Evolutionary conservation across 2,329 filamentous ascomycete species (phyloP), one percentile per base, ranked within the genome.

Genomic region (Penicillium digitatum): DNA sequence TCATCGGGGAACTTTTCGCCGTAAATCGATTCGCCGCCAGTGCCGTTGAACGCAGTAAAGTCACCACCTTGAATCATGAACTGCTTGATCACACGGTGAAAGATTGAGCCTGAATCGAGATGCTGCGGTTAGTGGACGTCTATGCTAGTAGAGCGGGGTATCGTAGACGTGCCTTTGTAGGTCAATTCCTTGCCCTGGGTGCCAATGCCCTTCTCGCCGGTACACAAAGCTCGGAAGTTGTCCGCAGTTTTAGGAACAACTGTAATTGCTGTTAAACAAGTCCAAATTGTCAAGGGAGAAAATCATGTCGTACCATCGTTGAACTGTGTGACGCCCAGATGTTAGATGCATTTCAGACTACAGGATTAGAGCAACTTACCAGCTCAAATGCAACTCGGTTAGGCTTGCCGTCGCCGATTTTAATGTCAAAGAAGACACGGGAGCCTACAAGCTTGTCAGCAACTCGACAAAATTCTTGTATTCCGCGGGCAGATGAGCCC

Each of bases 41-140:
- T 97, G 62, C 93, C 94, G 72, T 97, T 93, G 72, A 90, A 90
- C 52, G 85, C 87, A 46, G 93, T 99, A 74, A 99, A 99, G 75
- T 97, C 94, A 76, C 94, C 93, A 70, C 94, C 92, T 79, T 96
- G 89, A 69, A 96, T 94, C 93, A 99, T 97, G 78, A 99, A 99
- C 68, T 89, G 84, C 81, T 96, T 96, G 79, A 99, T 99, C 62
- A 99, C 89, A 48, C 93, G 89, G 80, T 99, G 93, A 81, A 99
- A 97, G 66, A 79, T 80, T 58, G 89, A 95, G 65, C 90, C 88
- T 79, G 54, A 31, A 24, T 37, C 16, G 18, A 34, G n/a, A 29
- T 48, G 31, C 45, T 14, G 20, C 37, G 43, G 44, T 58, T 44
- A 58, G 40, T 39, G 18, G 22, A 12, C n/a, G 35, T 20, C 27